Evolutionary conservation across 176 grass and related monocot species (phyloP), one percentile per base, ranked within the genome.

Genomic region (Oryza coarctata): DNA sequence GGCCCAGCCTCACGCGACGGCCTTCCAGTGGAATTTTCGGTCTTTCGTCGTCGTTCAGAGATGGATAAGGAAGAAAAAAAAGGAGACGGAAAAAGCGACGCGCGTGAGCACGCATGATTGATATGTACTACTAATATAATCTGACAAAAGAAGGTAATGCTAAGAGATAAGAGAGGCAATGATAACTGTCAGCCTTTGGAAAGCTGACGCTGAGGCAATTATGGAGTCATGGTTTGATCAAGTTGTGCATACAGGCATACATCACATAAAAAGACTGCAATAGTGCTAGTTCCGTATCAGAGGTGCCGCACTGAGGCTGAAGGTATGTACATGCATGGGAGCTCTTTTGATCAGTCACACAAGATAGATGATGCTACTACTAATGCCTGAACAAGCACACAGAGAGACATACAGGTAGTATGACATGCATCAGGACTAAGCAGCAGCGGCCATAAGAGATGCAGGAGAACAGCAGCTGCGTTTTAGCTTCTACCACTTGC

Each of bases 241-340:
- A 12, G 70, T 22, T 43, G 52, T 32, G 31, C 47, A 41, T 3
- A 3, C 25, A n/a, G 61, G 15, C 45, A 49, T 18, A 8, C 18
- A 55, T 5, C 50, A 55, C 50, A 55, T 0, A 60, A 11, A 25
- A 9, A 14, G 9, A 12, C 52, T 29, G 57, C 12, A 77, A 14
- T 25, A 73, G 73, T 65, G 86, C 80, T 25, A 73, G 73, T 65
- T 74, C 80, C 74, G 41, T 71, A 13, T 70, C 39, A 87, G 78
- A 65, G 35, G 66, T 38, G 49, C 43, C 40, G 73, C 73, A 77
- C 20, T 68, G 60, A 52, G 0, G 6, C 20, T 22, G 3, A 22
- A 17, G 13, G n/a, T 83, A 75, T 74, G 41, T 40, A 66, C 31
- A 78, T 28, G 27, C 55, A 55, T 34, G n/a, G 73, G 14, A 39